A percentile compares a stretch with the other conserved stretches of the same genome.
Conservation (phyloP, 1,284 basidiomycete species). For the Cryptococcus floricola region DNA sequence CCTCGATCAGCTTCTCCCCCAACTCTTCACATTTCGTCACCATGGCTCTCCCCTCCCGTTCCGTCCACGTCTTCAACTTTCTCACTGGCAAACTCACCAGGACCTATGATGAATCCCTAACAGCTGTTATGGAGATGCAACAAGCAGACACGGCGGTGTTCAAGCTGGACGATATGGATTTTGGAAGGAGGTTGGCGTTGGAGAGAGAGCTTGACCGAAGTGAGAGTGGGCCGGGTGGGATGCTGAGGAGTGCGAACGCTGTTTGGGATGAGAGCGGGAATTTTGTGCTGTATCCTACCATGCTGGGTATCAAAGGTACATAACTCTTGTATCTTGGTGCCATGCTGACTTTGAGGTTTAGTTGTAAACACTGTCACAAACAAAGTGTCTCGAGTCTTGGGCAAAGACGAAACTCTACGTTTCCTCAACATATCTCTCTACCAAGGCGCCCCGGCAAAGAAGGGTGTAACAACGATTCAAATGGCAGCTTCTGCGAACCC, state of each 20-base stretch:
- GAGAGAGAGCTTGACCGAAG: constrained; percentile 78
- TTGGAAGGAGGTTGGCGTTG: constrained; percentile 86
- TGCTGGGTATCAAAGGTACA: constrained; percentile 91
- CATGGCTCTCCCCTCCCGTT: constrained; percentile 85
- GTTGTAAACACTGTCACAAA: constrained; percentile 94
- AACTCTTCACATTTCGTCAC: constrained; percentile 83
- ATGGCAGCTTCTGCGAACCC: constrained; percentile 96
- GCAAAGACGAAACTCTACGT: constrained; percentile 90
- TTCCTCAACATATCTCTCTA: constrained; percentile 87
- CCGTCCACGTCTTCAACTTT: constrained; percentile 91
- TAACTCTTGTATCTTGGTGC: not conserved
- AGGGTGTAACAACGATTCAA: constrained; percentile 74
- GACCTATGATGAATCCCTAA: constrained; percentile 90
- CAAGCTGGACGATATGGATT: constrained; percentile 98
- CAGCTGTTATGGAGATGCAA: constrained; percentile 94
- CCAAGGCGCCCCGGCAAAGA: constrained; percentile 89
- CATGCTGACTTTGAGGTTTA: constrained; percentile 38
- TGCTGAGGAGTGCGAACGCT: constrained; percentile 66
- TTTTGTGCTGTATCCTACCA: constrained; percentile 86
- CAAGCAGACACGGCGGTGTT: constrained; percentile 86
- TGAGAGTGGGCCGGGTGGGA: constrained; percentile 43
- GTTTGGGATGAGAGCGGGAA: constrained; percentile 97
- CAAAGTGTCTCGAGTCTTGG: constrained; percentile 80
- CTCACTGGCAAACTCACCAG: constrained; percentile 82
- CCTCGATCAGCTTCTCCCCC: constrained; percentile 85